These are phyloP conservation scores for Cantharellus anzutake DNA, from an alignment of 768 basidiomycete species.

Conservation along the genomic window DNA sequence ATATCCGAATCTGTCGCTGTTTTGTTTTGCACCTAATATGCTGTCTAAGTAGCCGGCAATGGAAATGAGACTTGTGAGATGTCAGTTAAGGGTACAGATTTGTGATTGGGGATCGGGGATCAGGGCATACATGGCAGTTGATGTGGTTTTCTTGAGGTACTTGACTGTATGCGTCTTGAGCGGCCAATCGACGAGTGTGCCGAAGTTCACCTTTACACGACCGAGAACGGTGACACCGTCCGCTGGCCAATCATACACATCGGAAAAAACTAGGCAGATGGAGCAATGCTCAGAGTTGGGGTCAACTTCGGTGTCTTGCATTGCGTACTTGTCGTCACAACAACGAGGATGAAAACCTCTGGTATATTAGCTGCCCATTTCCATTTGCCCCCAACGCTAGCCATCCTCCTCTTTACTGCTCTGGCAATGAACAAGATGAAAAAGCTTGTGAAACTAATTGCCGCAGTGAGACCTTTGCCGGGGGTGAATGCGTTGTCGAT, in stretches of 20 bases:
- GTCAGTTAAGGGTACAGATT: neutral
- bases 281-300: conserved; percentile 5
- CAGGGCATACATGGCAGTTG: conserved; percentile 51
- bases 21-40: conserved; percentile 91
- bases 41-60: conserved; percentile 87
- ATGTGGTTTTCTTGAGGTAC: conserved; percentile 62
- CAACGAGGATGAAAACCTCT: conserved; percentile 78
- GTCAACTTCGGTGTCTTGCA: neutral
- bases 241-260: conserved; percentile 50
- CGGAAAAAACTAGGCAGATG: conserved; percentile 37
- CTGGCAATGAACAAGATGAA: conserved; percentile 43
- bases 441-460: conserved; percentile 58
- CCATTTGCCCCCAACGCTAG: conserved; percentile 27
- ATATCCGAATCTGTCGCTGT: conserved; percentile 65
- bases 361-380: conserved; percentile 64
- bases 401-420: conserved; percentile 28
- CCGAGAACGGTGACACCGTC: conserved; percentile 76
- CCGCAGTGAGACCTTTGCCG: conserved; percentile 44
- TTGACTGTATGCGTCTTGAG: conserved; percentile 36
- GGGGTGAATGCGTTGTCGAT: conserved; percentile 35
- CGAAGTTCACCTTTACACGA: conserved; percentile 37
- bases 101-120: neutral
- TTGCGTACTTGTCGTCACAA: conserved; percentile 55
- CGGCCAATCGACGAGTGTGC: conserved; percentile 56
- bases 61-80: conserved; percentile 38